Percentiles rank a stretch among this genome's conserved stretches.
Conservation (phyloP, 192 early-diverging fungal genomes). For the Funneliformis mosseae region DNA sequence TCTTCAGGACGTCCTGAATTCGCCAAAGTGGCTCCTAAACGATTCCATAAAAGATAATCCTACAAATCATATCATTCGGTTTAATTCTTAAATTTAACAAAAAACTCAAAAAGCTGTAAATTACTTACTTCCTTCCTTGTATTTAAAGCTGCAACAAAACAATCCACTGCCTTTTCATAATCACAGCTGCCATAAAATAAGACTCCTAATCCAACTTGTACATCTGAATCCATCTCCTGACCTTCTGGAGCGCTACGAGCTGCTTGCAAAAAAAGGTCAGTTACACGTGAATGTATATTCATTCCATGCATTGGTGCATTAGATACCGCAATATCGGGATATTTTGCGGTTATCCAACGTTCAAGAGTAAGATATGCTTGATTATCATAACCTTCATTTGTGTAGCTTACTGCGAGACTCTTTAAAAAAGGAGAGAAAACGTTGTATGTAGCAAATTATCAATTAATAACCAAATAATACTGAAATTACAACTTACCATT, state of each 20-base stretch:
- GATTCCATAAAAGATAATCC: slow-evolving; percentile 96
- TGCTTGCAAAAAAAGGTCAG: slow-evolving; percentile 79
- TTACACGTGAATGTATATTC: slow-evolving; percentile 66
- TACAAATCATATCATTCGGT: slow-evolving; percentile 27
- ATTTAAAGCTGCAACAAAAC: slow-evolving; percentile 89
- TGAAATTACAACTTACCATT: slow-evolving; percentile 50
- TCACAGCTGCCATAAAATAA: slow-evolving; percentile 91
- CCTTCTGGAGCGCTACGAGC: slow-evolving; percentile 63
- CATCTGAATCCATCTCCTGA: slow-evolving; percentile 78
- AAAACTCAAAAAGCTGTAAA: not conserved
- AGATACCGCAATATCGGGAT: slow-evolving; percentile 60
- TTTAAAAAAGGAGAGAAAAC: slow-evolving; percentile 19
- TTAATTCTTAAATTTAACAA: too few relatives aligned
- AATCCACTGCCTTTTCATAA: slow-evolving; percentile 96
- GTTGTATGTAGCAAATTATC: slow-evolving; percentile 49
- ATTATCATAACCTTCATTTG: slow-evolving; percentile 90
- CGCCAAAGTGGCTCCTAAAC: slow-evolving; percentile 94
- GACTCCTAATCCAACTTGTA: slow-evolving; percentile 94
- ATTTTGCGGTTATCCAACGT: slow-evolving; percentile 82
- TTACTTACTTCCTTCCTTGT: slow-evolving; percentile 50
- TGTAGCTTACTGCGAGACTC: slow-evolving; percentile 91
- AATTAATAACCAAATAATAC: not conserved
- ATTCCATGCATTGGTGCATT: slow-evolving; percentile 7
- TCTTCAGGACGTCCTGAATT: slow-evolving; percentile 74
- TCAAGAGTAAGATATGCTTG: slow-evolving; percentile 92